A percentile compares a stretch with the other conserved stretches of the same genome.
Conservation (phyloP, 768 basidiomycete species). For the Fomitopsis pulvina region DNA sequence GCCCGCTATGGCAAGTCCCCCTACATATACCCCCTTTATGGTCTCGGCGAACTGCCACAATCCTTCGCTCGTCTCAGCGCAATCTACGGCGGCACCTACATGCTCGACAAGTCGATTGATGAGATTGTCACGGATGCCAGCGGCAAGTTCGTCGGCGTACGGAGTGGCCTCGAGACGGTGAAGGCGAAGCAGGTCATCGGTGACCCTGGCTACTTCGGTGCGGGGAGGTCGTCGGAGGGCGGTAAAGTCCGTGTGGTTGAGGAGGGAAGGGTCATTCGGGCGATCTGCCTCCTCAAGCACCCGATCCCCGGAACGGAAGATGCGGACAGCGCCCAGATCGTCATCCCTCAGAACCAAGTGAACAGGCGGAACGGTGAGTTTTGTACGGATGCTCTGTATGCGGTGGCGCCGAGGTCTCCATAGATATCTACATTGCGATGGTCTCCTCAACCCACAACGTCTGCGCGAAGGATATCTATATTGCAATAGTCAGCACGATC, state of each 20-base stretch:
- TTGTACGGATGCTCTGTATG: neutral
- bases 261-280: slow-evolving; percentile 90
- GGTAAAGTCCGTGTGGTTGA: slow-evolving; percentile 88
- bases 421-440: slow-evolving; percentile 98
- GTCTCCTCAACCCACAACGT: slow-evolving; percentile 98
- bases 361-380: slow-evolving; percentile 79
- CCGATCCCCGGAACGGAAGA: slow-evolving; percentile 97
- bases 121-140: slow-evolving; percentile 80
- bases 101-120: slow-evolving; percentile 95
- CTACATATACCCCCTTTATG: slow-evolving; percentile 98
- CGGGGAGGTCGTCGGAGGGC: slow-evolving; percentile 51
- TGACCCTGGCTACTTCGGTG: slow-evolving; percentile 95
- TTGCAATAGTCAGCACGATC: slow-evolving; percentile 97
- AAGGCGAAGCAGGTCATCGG: slow-evolving; percentile 98
- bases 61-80: slow-evolving; percentile 97
- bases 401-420: slow-evolving; percentile 1
- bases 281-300: slow-evolving; percentile 97
- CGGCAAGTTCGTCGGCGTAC: slow-evolving; percentile 92
- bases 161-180: slow-evolving; percentile 83
- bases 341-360: slow-evolving; percentile 99
- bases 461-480: slow-evolving; percentile 89
- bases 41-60: slow-evolving; percentile 97
- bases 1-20: slow-evolving; percentile 99
- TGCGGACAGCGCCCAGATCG: slow-evolving; percentile 91
- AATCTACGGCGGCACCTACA: slow-evolving; percentile 99